Base-by-base conservation (phyloP, 169 alveolate species). In the Plasmodium berghei region DNA sequence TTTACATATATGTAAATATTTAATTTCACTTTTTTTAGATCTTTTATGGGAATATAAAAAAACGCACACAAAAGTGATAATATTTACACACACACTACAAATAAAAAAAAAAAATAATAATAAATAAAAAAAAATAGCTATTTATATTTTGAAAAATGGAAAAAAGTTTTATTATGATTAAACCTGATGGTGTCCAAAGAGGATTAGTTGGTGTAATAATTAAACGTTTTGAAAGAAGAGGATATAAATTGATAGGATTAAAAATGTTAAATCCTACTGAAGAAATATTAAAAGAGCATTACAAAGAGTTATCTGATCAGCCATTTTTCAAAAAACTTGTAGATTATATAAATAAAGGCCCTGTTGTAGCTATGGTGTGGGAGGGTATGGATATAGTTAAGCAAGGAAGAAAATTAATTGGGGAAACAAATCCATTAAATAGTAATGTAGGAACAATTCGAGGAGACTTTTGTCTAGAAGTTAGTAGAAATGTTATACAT, bases 171-270 rank as follows among this genome's bases (percentile, higher is more conserved):
- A 96, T 98, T 88, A 98, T 98, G 99, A 95, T 98, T 69, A 98
- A 98, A 95, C 99, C 99, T 61, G 99, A 98, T 95, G 99, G 99
- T 26, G 99, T 98, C 90, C 99, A 98, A 96, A 97, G 99, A 91
- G 98, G 99, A 80, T 93, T 98, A 67, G 98, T 98, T 16, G 99
- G 99, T 52, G 97, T 96, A 73, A 96, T 98, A 87, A 83, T 98
- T 58, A 72, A 93, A 85, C 97, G 99, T 73, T 98, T 97, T 92
- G 99, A 98, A 93, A 94, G 92, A 75, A 96, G 96, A 92, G 99
- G 99, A 28, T 97, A 95, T 94, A 97, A 97, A 88, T 92, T 98
- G 75, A 98, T 97, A 69, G 99, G 98, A 20, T 86, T 97, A 94
- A 98, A 98, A 94, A 91, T 97, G 91, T 80, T 70, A 40, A 75